Percentiles rank a stretch among this genome's conserved stretches.
phyloP scores from a whole-genome alignment of 2,329 filamentous ascomycete genomes.

The Epichloe sp. region DNA sequence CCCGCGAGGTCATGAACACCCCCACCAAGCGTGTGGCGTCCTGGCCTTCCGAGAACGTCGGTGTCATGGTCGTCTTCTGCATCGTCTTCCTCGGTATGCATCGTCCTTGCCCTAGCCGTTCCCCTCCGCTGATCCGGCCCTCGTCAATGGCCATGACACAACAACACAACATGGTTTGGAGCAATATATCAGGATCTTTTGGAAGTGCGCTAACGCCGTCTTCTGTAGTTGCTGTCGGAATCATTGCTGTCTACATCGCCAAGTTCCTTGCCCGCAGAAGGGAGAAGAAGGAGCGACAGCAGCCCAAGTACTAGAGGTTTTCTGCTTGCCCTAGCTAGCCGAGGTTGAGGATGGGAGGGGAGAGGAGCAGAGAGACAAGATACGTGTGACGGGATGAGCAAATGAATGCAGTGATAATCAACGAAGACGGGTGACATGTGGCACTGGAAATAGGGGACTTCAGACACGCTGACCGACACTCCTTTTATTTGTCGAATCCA shows the following conservation, averaged over 20 bases:
- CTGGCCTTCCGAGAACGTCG: conserved; percentile 25
- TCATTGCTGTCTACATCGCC: conserved; percentile 19
- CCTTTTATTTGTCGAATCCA: neutral
- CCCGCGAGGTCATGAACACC: conserved; percentile 19
- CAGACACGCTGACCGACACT: neutral
- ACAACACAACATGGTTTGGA: neutral
- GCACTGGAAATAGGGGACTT: neutral
- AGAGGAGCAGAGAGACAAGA: neutral
- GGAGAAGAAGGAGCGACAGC: conserved; percentile 19
- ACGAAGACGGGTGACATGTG: neutral
- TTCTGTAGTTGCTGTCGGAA: conserved; percentile 18
- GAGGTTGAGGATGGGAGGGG: neutral
- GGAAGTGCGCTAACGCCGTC: conserved; percentile 5
- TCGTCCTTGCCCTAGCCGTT: neutral
- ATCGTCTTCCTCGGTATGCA: conserved; percentile 27
- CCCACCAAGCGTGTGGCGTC: conserved; percentile 27
- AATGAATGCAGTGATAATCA: neutral
- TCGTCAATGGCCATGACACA: neutral
- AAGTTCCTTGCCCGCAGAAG: conserved; percentile 15
- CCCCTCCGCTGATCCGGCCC: neutral
- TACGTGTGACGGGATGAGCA: neutral
- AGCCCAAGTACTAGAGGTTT: conserved; percentile 14
- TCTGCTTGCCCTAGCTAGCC: neutral
- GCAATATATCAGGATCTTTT: neutral
- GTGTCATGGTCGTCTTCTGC: conserved; percentile 30